Evolutionary conservation across 306 rosid genomes (phyloP).

Genomic region (Begonia fuchsioides): DNA sequence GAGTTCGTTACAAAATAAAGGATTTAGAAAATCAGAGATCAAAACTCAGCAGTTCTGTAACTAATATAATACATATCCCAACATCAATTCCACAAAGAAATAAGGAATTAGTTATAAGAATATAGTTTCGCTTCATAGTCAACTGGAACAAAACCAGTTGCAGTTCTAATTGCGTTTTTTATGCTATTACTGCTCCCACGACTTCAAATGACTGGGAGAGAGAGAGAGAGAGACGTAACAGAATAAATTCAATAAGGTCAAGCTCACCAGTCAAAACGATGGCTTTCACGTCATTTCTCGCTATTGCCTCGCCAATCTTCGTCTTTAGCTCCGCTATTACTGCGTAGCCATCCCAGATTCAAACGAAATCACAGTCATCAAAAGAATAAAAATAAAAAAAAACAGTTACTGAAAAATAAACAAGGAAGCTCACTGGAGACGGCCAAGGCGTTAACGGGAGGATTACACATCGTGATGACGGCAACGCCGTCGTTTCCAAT

Average conservation of each 20-base stretch:
- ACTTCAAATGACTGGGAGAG: not conserved
- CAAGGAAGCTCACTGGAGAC: conserved; percentile 29
- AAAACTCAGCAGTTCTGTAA: not conserved
- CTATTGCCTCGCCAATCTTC: conserved; percentile 55
- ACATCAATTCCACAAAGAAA: not conserved
- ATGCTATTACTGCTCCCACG: not conserved
- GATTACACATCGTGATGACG: conserved; percentile 62
- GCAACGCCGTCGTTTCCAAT: conserved; percentile 92
- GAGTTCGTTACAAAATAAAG: not conserved
- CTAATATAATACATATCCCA: too few relatives aligned
- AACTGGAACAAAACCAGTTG: too few relatives aligned
- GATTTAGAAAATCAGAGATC: conserved; percentile 1
- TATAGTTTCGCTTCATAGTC: too few relatives aligned
- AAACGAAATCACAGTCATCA: not conserved
- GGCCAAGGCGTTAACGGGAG: conserved; percentile 91
- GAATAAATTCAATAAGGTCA: not conserved
- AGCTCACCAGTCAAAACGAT: conserved; percentile 69
- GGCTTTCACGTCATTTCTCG: conserved; percentile 78
- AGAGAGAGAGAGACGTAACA: not conserved
- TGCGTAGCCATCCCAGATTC: conserved; percentile 14
- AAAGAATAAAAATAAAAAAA: not conserved
- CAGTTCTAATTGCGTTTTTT: too few relatives aligned
- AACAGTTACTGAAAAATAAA: not conserved
- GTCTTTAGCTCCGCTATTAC: conserved; percentile 56
- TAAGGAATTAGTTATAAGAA: too few relatives aligned